Conservation (phyloP, 306 rosid genomes). For the Corylus heterophylla region DNA sequence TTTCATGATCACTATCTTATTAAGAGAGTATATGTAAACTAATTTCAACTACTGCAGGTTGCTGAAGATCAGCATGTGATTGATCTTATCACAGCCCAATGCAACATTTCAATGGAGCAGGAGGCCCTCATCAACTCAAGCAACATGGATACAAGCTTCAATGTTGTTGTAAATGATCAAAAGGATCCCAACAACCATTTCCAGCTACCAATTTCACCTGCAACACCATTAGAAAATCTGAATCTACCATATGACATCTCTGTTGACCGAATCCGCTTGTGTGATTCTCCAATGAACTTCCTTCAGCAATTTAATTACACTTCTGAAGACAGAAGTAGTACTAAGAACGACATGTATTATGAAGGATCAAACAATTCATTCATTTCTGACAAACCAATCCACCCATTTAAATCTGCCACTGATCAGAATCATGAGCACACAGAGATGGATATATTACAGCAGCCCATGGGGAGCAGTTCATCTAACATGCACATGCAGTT, state of each 20-base stretch:
- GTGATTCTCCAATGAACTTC: conserved; percentile 61
- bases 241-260: conserved; percentile 51
- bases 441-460: conserved; percentile 35
- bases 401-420: conserved; percentile 27
- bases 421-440: conserved; percentile 26
- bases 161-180: conserved; percentile 34
- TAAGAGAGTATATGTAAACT: background rate
- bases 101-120: conserved; percentile 49
- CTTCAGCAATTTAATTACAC: conserved; percentile 57
- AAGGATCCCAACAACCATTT: conserved; percentile 35
- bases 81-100: conserved; percentile 60
- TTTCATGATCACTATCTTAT: background rate
- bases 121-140: conserved; percentile 44
- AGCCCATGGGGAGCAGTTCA: conserved; percentile 36
- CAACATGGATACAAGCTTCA: conserved; percentile 35
- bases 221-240: conserved; percentile 40
- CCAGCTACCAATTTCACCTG: conserved; percentile 20
- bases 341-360: conserved; percentile 36
- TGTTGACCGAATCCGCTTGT: conserved; percentile 32
- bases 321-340: conserved; percentile 30
- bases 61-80: conserved; percentile 68
- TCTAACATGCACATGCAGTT: conserved; percentile 31
- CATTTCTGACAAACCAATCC: conserved; percentile 41
- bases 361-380: conserved; percentile 60
- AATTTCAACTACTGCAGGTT: conserved; percentile 45